Conservation (phyloP, 768 basidiomycete genomes). For the Collybia sordida region DNA sequence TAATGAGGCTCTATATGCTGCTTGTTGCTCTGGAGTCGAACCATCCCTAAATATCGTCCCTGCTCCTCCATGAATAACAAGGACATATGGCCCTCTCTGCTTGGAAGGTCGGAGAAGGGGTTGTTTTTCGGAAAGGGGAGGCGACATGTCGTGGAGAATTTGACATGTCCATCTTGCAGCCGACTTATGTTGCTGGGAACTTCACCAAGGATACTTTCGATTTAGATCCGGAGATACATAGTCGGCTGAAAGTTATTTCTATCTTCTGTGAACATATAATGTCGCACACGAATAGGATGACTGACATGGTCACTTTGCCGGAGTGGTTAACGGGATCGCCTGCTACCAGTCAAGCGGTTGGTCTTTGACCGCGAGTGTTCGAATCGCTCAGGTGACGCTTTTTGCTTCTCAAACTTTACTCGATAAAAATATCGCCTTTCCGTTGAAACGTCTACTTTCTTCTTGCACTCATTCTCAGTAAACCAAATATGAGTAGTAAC, state of each 20-base stretch:
- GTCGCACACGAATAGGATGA: too few relatives aligned
- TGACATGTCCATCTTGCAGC: too few relatives aligned
- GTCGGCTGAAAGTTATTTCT: too few relatives aligned
- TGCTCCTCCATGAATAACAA: conserved; percentile 82
- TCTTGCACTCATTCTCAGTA: too few relatives aligned
- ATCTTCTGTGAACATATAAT: not conserved
- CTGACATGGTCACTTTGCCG: conserved; percentile 79
- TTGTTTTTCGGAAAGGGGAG: conserved; percentile 15
- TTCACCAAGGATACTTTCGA: not conserved
- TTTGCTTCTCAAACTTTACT: conserved; percentile 12
- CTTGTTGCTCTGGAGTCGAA: conserved; percentile 61
- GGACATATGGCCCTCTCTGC: conserved; percentile 25
- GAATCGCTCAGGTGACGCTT: conserved; percentile 54
- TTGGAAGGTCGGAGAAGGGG: conserved; percentile 11
- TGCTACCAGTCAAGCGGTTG: conserved; percentile 55
- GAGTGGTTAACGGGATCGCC: conserved; percentile 92
- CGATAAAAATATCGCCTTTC: not conserved
- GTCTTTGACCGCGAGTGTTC: conserved; percentile 53
- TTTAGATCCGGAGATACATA: not conserved
- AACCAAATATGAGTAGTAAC: conserved; percentile 52
- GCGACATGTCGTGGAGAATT: not conserved
- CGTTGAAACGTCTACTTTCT: too few relatives aligned
- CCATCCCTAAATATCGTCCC: conserved; percentile 60
- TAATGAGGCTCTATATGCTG: conserved; percentile 57
- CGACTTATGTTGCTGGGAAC: too few relatives aligned